Base-by-base conservation (phyloP, 2,329 filamentous ascomycete genomes). In the Teratosphaeria destructans region DNA sequence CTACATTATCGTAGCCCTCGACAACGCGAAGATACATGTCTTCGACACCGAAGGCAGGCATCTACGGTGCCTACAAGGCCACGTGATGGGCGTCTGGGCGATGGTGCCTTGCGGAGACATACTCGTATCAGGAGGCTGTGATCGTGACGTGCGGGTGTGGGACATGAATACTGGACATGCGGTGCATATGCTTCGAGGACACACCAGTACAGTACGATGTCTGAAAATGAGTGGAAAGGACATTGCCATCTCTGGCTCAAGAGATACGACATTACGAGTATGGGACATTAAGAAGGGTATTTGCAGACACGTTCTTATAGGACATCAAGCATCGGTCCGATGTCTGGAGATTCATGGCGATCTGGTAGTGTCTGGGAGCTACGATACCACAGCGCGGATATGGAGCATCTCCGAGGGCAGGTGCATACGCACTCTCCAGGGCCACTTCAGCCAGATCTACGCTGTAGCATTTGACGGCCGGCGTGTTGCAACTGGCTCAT, bases 31-130 rank as follows among this genome's bases (percentile, higher is more conserved):
- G 78, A 99, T 99, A 54, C 94, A 99, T 74, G 92, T 99, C 29
- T 99, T 97, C 71, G 90, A 97, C 72, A 92, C 90, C 0, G 85
- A 94, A 65, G 94, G 94, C 37, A 86, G 91, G 66, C 85, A 90
- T 64, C 86, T 95, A 67, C 90, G 91, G 72, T 96, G 90, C 2
- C 78, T 99, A 32, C 88, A 94, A 70, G 94, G 94, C 11, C 94
- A 99, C 76, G 89, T 97, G 53, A 99, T 99, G 94, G 94, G 94
- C 49, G 94, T 99, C 23, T 99, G 94, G 94, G 94, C 94, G 55
- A 97, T 99, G 93, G 91, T 99, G 27, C 94, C 94, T 6, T 96
- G 92, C 89, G 93, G 90, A 61, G 93, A 99, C 72, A 88, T 90
- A 57, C 81, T 99, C 62, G 94, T 99, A 61, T 96, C 91, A 68